These are phyloP conservation scores for Pterocarpus macrocarpus DNA, from an alignment of 306 rosid species.

Conservation along the genomic window DNA sequence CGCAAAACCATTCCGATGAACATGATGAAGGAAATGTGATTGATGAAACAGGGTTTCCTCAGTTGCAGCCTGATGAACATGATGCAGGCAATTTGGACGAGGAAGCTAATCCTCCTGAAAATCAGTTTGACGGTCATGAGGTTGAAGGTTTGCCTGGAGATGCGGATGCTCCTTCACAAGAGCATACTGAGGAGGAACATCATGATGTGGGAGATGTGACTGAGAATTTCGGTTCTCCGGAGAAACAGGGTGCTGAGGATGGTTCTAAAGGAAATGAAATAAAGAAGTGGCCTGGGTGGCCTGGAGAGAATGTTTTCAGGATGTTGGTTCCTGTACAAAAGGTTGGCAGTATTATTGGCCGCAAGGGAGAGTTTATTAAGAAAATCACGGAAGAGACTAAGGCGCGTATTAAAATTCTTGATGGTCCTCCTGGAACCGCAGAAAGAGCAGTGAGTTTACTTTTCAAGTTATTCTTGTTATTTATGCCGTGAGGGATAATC, in stretches of 20 bases:
- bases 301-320: conserved; percentile 95
- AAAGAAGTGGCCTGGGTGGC: conserved; percentile 99
- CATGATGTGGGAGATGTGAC: conserved; percentile 51
- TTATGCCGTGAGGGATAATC: conserved; percentile 15
- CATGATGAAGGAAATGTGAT: conserved; percentile 55
- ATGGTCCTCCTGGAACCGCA: conserved; percentile 93
- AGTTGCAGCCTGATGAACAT: conserved; percentile 50
- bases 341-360: conserved; percentile 98
- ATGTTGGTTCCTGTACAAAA: conserved; percentile 94
- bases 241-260: conserved; percentile 50
- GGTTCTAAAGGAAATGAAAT: conserved; percentile 62
- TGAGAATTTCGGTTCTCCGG: conserved; percentile 49
- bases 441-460: conserved; percentile 95
- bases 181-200: conserved; percentile 52
- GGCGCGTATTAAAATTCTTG: conserved; percentile 93
- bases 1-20: conserved; percentile 50
- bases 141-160: conserved; percentile 41
- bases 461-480: conserved; percentile 19
- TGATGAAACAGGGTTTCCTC: conserved; percentile 53
- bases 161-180: conserved; percentile 45
- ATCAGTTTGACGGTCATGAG: conserved; percentile 51
- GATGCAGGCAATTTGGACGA: conserved; percentile 47
- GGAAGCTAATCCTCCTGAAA: conserved; percentile 44
- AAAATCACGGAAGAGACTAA: conserved; percentile 93
- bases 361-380: conserved; percentile 94